phyloP scores from a whole-genome alignment of 2,329 filamentous ascomycete species.

The Colletotrichum camelliae region DNA sequence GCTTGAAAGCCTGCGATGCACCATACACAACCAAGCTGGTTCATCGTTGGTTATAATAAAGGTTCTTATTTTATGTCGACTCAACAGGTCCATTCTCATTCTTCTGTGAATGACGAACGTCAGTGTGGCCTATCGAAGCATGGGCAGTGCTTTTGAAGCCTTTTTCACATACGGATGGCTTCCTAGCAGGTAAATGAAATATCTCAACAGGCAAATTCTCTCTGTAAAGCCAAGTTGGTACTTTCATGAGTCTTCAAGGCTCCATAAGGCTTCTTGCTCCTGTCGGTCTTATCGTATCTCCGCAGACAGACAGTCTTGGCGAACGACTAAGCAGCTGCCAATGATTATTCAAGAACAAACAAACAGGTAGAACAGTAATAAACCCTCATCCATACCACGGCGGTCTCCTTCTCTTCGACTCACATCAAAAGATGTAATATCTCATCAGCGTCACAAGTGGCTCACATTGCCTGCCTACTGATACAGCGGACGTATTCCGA shows the following conservation, averaged over 20 bases:
- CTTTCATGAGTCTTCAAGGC: neutral
- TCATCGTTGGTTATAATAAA: neutral
- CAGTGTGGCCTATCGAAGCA: no score
- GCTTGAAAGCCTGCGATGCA: neutral
- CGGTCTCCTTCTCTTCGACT: neutral
- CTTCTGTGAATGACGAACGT: no score
- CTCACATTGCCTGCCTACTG: neutral
- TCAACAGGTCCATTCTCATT: neutral
- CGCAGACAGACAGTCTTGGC: neutral
- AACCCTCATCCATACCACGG: fast-evolving
- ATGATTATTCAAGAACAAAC: neutral
- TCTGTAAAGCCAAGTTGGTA: no score
- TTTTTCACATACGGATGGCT: no score
- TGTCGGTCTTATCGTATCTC: neutral
- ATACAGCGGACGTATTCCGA: neutral
- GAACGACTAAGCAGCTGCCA: neutral
- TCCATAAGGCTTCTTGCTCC: neutral
- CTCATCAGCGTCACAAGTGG: neutral
- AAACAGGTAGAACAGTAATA: neutral
- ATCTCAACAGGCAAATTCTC: no score
- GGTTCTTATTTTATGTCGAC: fast-evolving
- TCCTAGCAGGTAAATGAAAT: no score
- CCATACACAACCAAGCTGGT: fast-evolving
- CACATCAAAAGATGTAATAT: neutral
- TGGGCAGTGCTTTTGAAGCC: no score